Percentiles rank a stretch among this genome's conserved stretches.
Evolutionary conservation across 768 basidiomycete genomes (phyloP).

Genomic region (Paxillus ammoniavirescens): DNA sequence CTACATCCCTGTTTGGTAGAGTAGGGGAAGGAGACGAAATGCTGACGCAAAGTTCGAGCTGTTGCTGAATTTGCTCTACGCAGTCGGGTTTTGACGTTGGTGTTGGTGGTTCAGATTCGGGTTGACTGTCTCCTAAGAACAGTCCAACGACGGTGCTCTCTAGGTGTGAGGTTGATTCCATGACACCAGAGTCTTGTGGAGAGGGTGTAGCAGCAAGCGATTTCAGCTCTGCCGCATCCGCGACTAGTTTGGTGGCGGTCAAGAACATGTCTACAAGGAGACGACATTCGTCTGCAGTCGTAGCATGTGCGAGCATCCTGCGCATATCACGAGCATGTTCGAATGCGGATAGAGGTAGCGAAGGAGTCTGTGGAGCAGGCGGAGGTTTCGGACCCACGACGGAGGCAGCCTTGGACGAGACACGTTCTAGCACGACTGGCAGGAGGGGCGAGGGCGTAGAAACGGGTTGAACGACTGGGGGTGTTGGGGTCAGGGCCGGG

Average conservation of each 20-base stretch:
- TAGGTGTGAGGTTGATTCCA: slow-evolving; percentile 27
- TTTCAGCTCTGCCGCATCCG: slow-evolving; percentile 29
- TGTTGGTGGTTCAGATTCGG: not conserved
- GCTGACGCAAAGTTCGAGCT: not conserved
- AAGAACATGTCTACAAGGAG: slow-evolving; percentile 83
- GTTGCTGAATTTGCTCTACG: slow-evolving; percentile 2
- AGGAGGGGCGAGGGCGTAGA: slow-evolving; percentile 2
- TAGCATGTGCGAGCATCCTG: slow-evolving; percentile 61
- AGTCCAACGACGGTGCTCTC: slow-evolving; percentile 55
- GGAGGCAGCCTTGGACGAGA: slow-evolving; percentile 14
- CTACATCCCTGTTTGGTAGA: not conserved
- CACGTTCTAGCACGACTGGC: slow-evolving; percentile 6
- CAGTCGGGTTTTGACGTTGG: not conserved
- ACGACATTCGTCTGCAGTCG: slow-evolving; percentile 79
- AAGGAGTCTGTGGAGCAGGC: slow-evolving; percentile 16
- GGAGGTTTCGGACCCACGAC: slow-evolving; percentile 8
- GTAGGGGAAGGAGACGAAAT: not conserved
- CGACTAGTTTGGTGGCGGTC: slow-evolving; percentile 50
- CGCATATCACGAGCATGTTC: slow-evolving; percentile 66
- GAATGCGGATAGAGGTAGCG: slow-evolving; percentile 31
- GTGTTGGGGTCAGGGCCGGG: not conserved
- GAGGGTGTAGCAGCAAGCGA: slow-evolving; percentile 34
- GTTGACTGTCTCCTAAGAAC: slow-evolving; percentile 29
- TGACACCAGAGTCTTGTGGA: slow-evolving; percentile 29
- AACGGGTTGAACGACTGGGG: not conserved